Conservation (phyloP, 2,329 filamentous ascomycete genomes). For the Colletotrichum euphorbiae region DNA sequence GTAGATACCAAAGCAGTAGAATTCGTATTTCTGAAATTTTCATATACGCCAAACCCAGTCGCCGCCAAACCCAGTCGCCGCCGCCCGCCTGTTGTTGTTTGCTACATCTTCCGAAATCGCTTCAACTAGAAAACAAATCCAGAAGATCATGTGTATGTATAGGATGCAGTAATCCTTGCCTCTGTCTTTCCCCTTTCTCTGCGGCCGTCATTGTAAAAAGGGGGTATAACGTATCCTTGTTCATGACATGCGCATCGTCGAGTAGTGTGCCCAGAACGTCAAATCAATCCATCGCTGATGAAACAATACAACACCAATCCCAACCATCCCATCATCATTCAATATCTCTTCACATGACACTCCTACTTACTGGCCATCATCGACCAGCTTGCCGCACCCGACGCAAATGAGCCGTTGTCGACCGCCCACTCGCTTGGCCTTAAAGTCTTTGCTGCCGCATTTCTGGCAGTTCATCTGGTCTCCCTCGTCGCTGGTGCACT, state of each 20-base stretch:
- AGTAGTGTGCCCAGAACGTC: slow-evolving; percentile 16
- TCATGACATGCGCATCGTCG: slow-evolving; percentile 32
- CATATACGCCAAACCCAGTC: neutral
- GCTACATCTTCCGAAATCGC: neutral
- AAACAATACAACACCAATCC: slow-evolving; percentile 12
- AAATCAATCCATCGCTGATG: slow-evolving; percentile 33
- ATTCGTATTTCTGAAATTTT: neutral
- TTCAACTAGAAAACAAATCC: neutral
- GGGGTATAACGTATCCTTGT: slow-evolving; percentile 35
- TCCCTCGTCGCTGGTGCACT: slow-evolving; percentile 52
- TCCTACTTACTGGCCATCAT: slow-evolving; percentile 24
- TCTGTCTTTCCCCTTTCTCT: neutral
- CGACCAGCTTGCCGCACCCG: slow-evolving; percentile 57
- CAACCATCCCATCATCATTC: neutral
- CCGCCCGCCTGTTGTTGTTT: neutral
- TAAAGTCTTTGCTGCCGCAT: slow-evolving; percentile 73
- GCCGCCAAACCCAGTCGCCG: no score
- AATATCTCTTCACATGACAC: neutral
- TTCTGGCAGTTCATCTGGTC: slow-evolving; percentile 65
- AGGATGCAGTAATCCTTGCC: neutral
- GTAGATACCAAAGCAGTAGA: slow-evolving; percentile 24
- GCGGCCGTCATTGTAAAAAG: slow-evolving; percentile 20
- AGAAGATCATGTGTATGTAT: neutral
- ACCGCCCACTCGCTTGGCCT: slow-evolving; percentile 65
- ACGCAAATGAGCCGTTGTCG: slow-evolving; percentile 71